Base-by-base conservation (phyloP, 1,284 basidiomycete species). In the Lignosus rhinocerotis region DNA sequence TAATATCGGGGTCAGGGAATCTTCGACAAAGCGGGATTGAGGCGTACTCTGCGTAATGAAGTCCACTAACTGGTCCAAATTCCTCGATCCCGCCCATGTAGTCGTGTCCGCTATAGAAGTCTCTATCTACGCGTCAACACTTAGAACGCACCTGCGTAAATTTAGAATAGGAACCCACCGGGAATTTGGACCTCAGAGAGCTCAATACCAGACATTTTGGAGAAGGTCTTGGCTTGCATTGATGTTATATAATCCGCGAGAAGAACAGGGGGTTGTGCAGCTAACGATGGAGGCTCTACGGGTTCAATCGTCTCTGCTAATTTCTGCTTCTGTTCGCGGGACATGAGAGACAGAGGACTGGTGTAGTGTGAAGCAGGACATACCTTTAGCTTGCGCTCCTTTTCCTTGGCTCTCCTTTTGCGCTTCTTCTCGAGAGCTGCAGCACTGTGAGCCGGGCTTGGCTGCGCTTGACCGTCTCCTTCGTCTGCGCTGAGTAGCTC, bases 51-150 rank as follows among this genome's bases (percentile, higher is more conserved):
- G 80, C 60, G 78, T 75, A 49, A 94, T 89, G 72, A 94, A 94
- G 46, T 87, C 81, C 64, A 79, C 78, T 48, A 94, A 74, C 44
- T 82, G 78, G 66, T 90, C 86, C 66, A 90, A 77, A 50, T 84
- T 85, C 70, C 92, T 81, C 61, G 84, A 80, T 53, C 79, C 82
- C 69, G 78, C 84, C 84, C 90, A 91, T 74, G 74, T 66, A 19
- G 83, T 86, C 59, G 91, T 92, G 73, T 93, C 90, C 66, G 78
- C 78, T 69, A 94, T 86, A 57, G 84, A 80, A 57, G 77, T 78
- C 72, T 83, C 91, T 92, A 75, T 75, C 81, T 82, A 70, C 58
- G 62, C 63, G 77, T 80, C 76, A 80, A 81, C 62, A 75, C 74
- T 78, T 70, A 78, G 73, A 75, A 71, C 53, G 56, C 58, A 62